Conservation (phyloP, 2,329 filamentous ascomycete species). For the Botryotinia convoluta region DNA sequence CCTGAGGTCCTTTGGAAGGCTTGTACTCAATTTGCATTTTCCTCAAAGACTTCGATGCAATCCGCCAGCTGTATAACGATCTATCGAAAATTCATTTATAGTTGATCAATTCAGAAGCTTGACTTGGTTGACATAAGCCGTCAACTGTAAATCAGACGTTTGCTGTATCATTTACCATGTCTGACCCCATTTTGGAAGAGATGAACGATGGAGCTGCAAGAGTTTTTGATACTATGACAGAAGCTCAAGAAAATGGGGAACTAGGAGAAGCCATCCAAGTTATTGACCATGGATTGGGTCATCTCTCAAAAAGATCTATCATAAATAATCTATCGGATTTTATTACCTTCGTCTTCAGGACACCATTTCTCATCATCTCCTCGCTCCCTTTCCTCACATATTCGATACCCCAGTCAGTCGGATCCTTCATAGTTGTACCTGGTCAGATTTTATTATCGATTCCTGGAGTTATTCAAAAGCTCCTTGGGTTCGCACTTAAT, state of each 20-base stretch:
- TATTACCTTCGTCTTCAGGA: not conserved
- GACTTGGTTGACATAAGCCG: not conserved
- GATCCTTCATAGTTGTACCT: not conserved
- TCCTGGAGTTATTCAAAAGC: not conserved
- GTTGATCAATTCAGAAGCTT: not conserved
- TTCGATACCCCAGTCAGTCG: not conserved
- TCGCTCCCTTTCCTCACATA: not conserved
- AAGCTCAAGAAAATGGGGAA: not conserved
- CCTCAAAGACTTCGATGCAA: not conserved
- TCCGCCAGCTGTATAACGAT: not conserved
- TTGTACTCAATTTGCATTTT: not conserved
- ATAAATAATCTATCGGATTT: fast-evolving
- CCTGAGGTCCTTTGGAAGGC: not conserved
- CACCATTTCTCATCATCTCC: not conserved
- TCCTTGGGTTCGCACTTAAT: not conserved
- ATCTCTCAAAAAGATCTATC: not conserved
- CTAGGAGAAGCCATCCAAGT: not conserved
- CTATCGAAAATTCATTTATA: not conserved
- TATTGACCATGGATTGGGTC: not conserved
- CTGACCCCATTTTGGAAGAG: not conserved
- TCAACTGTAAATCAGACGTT: not conserved
- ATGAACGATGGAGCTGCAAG: not conserved
- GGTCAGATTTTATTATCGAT: not conserved
- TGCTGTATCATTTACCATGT: not conserved
- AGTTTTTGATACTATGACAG: not conserved